These are phyloP conservation scores for Galeopsis tetrahit DNA, from an alignment of 257 asterid genomes.

Conservation along the genomic window DNA sequence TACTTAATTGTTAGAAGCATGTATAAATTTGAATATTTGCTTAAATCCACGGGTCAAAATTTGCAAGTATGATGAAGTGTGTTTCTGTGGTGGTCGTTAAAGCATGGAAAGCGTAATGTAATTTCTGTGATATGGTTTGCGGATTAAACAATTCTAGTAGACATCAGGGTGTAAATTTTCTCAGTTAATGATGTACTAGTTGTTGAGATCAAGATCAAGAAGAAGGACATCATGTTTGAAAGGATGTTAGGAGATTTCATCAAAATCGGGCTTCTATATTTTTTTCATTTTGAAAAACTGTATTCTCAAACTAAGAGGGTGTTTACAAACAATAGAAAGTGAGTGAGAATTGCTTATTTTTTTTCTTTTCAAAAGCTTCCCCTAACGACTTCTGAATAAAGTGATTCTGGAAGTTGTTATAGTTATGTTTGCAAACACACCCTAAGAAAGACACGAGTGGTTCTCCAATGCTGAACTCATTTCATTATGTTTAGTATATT, in stretches of 20 bases:
- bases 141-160: no score
- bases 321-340: no score
- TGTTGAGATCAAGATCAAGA: background rate
- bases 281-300: background rate
- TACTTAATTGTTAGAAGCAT: background rate
- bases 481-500: slow-evolving; percentile 7
- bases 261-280: no score
- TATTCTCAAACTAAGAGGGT: background rate
- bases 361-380: no score
- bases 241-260: background rate
- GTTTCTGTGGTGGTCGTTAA: background rate
- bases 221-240: background rate
- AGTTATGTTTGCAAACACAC: no score
- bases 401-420: no score
- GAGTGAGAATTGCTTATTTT: no score
- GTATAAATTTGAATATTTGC: background rate
- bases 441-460: background rate
- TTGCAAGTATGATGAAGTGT: background rate
- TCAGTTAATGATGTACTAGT: background rate
- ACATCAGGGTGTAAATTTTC: background rate
- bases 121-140: background rate
- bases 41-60: background rate
- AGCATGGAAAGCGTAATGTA: background rate
- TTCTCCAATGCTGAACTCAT: background rate
- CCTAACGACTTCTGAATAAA: no score